Conservation (phyloP, 805 yeast species). For the Ogataea parapolymorpha region DNA sequence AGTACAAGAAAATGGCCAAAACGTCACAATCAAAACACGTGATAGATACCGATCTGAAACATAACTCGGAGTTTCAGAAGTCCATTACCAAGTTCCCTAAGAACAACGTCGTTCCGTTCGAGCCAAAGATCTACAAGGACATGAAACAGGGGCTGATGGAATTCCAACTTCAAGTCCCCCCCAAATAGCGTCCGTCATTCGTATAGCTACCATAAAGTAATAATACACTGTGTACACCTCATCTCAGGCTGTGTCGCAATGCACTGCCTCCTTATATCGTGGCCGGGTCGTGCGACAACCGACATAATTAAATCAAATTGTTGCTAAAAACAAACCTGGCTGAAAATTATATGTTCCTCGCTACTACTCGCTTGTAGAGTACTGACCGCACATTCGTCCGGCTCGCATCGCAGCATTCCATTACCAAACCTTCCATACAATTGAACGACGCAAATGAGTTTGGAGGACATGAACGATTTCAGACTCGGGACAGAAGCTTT, state of each 20-base stretch:
- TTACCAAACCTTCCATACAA: no score
- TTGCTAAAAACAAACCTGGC: conserved; percentile 8
- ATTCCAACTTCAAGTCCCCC: conserved; percentile 29
- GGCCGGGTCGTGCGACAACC: background rate
- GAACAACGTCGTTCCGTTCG: conserved; percentile 24
- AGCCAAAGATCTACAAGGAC: conserved; percentile 28
- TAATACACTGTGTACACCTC: background rate
- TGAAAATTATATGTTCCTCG: conserved; percentile 1
- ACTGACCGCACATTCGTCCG: no score
- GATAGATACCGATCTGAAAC: conserved; percentile 10
- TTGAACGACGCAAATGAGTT: background rate
- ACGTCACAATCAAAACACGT: background rate
- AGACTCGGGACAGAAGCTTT: conserved; percentile 6
- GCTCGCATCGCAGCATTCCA: no score
- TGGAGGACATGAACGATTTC: conserved; percentile 8
- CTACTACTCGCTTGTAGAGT: background rate
- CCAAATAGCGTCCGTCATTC: conserved; percentile 1
- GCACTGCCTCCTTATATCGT: no score
- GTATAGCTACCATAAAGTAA: background rate
- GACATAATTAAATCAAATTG: background rate
- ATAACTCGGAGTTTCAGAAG: conserved; percentile 27
- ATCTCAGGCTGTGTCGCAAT: no score
- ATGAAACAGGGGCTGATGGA: conserved; percentile 33
- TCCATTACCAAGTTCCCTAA: conserved; percentile 34
- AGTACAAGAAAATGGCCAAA: background rate